Percentiles rank a stretch among this genome's conserved stretches.
Conservation (phyloP, 805 yeast species). For the Nakazawaea ernobii region DNA sequence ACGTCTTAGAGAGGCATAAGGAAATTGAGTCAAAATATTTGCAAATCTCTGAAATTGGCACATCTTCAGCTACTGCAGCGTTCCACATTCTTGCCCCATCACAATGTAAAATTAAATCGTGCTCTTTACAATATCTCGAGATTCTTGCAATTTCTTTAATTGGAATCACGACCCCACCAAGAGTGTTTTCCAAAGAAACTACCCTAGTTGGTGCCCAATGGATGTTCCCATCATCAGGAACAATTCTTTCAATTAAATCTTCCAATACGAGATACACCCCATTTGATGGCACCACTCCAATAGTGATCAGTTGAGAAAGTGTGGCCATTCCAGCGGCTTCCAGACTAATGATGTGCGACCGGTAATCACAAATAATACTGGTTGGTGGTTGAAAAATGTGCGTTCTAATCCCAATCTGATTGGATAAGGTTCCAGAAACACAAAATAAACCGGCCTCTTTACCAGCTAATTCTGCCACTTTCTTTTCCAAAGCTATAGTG, state of each 20-base stretch:
- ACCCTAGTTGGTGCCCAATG: constrained; percentile 87
- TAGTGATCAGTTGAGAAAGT: constrained; percentile 87
- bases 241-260: constrained; percentile 58
- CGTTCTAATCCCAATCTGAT: constrained; percentile 78
- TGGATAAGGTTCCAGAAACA: constrained; percentile 86
- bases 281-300: constrained; percentile 72
- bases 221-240: constrained; percentile 74
- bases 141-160: constrained; percentile 70
- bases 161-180: constrained; percentile 80
- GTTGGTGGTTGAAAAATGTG: constrained; percentile 79
- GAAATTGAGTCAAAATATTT: constrained; percentile 79
- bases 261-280: constrained; percentile 74
- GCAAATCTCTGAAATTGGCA: constrained; percentile 66
- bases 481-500: constrained; percentile 57
- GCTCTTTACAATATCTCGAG: constrained; percentile 58
- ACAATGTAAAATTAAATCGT: constrained; percentile 62
- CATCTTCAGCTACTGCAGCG: constrained; percentile 72
- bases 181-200: constrained; percentile 81
- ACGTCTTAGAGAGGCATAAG: constrained; percentile 82
- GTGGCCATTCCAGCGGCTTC: constrained; percentile 94
- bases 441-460: constrained; percentile 79
- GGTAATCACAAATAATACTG: constrained; percentile 77
- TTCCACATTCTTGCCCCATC: constrained; percentile 97
- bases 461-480: constrained; percentile 66
- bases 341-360: constrained; percentile 75